phyloP scores from a whole-genome alignment of 2,329 filamentous ascomycete species.

The Nemania bipapillata region DNA sequence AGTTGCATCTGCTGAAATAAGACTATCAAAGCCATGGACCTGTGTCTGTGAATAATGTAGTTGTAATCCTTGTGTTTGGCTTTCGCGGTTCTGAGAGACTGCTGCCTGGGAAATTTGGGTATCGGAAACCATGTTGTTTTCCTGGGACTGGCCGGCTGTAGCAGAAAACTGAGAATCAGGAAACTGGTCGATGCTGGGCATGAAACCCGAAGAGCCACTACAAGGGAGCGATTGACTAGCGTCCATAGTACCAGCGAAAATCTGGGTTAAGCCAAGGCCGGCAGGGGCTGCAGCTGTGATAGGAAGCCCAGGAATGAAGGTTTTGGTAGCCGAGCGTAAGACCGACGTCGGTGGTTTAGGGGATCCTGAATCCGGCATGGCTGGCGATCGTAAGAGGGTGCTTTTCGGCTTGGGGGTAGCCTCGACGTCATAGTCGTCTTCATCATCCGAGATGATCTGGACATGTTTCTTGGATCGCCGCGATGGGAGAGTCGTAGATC shows the following conservation, averaged over 20 bases:
- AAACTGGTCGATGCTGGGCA: slow-evolving; percentile 68
- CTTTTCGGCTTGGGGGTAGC: slow-evolving; percentile 64
- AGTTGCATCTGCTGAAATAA: slow-evolving; percentile 63
- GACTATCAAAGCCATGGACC: slow-evolving; percentile 66
- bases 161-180: slow-evolving; percentile 71
- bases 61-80: slow-evolving; percentile 60
- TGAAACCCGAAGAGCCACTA: slow-evolving; percentile 56
- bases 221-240: slow-evolving; percentile 60
- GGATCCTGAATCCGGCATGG: slow-evolving; percentile 58
- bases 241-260: slow-evolving; percentile 90
- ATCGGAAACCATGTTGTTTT: slow-evolving; percentile 64
- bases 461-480: slow-evolving; percentile 63
- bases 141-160: slow-evolving; percentile 62
- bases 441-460: slow-evolving; percentile 71
- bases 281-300: slow-evolving; percentile 65
- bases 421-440: slow-evolving; percentile 60
- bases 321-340: slow-evolving; percentile 74
- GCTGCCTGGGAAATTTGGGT: slow-evolving; percentile 59
- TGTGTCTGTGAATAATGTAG: slow-evolving; percentile 71
- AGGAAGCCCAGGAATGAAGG: slow-evolving; percentile 75
- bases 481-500: slow-evolving; percentile 56
- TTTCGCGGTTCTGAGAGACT: slow-evolving; percentile 54
- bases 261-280: slow-evolving; percentile 83
- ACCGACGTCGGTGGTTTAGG: slow-evolving; percentile 71
- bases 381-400: slow-evolving; percentile 56